Conservation (phyloP, 441 rosid genomes). For the Gossypium davidsonii region DNA sequence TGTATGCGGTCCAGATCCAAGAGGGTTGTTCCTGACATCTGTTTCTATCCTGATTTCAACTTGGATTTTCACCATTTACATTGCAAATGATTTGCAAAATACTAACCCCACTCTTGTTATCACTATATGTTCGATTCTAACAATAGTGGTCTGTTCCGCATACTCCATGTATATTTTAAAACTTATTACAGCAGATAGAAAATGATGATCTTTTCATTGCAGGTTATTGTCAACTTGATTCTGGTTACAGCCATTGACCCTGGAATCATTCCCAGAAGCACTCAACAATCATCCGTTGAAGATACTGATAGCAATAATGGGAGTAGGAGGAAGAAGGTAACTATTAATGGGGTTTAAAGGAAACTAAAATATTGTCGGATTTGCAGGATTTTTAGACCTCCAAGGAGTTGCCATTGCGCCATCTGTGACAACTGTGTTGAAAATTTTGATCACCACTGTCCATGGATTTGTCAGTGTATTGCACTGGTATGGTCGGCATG, state of each 20-base stretch:
- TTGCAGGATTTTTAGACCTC: constrained; percentile 41
- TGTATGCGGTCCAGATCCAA: constrained; percentile 38
- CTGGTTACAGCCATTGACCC: constrained; percentile 36
- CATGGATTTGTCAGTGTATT: constrained; percentile 57
- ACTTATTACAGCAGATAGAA: neutral
- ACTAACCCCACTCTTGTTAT: constrained; percentile 12
- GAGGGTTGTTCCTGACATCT: constrained; percentile 28
- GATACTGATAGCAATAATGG: constrained; percentile 18
- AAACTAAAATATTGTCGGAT: constrained; percentile 41
- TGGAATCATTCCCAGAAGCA: constrained; percentile 33
- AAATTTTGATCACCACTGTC: constrained; percentile 55
- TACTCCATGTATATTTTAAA: neutral
- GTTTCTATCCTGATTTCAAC: constrained; percentile 28
- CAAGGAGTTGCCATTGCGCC: constrained; percentile 49
- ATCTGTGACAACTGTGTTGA: constrained; percentile 47
- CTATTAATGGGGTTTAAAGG: constrained; percentile 30
- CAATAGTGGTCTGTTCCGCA: constrained; percentile 20
- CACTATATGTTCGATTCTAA: constrained; percentile 18
- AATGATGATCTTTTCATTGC: constrained; percentile 4
- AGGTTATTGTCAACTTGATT: constrained; percentile 31
- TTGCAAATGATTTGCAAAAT: constrained; percentile 19
- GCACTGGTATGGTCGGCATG: constrained; percentile 29
- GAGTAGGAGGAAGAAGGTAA: constrained; percentile 22
- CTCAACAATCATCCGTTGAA: constrained; percentile 11
- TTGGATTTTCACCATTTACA: constrained; percentile 32